Evolutionary conservation across 768 basidiomycete genomes (phyloP).

Genomic region (Boletus insuetus): DNA sequence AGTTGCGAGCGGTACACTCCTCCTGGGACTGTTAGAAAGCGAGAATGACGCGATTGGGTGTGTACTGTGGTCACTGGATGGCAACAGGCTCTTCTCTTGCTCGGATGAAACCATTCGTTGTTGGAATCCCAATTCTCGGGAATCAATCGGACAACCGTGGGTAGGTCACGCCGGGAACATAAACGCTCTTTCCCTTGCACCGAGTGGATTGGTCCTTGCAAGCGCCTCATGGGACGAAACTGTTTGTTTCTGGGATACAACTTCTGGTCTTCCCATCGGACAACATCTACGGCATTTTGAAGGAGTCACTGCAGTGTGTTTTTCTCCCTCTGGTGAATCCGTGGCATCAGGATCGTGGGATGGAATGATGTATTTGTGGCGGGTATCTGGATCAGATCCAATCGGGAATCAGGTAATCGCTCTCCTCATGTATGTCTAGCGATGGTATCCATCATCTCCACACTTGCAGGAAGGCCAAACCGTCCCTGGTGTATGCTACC

Average conservation of each 20-base stretch:
- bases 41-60: not conserved
- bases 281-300: not conserved
- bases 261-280: not conserved
- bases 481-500: too few relatives aligned
- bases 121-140: constrained; percentile 4
- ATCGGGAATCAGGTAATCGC: too few relatives aligned
- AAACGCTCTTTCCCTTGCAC: not conserved
- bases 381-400: too few relatives aligned
- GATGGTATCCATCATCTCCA: too few relatives aligned
- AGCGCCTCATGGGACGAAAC: constrained; percentile 4
- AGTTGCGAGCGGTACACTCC: not conserved
- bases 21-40: not conserved
- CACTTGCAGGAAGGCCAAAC: too few relatives aligned
- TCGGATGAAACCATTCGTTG: not conserved
- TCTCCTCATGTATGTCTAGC: too few relatives aligned
- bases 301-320: not conserved
- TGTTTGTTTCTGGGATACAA: constrained; percentile 10
- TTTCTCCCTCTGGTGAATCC: constrained; percentile 9
- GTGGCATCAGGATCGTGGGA: not conserved
- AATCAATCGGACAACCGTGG: constrained; percentile 7
- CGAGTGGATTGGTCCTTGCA: constrained; percentile 6
- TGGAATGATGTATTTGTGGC: not conserved
- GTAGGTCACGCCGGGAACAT: constrained; percentile 8
- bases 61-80: constrained; percentile 15
- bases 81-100: constrained; percentile 5